These are phyloP conservation scores for Magnolia kwangsiensis DNA, from an alignment of 164 flowering plant genomes.

Conservation along the genomic window DNA sequence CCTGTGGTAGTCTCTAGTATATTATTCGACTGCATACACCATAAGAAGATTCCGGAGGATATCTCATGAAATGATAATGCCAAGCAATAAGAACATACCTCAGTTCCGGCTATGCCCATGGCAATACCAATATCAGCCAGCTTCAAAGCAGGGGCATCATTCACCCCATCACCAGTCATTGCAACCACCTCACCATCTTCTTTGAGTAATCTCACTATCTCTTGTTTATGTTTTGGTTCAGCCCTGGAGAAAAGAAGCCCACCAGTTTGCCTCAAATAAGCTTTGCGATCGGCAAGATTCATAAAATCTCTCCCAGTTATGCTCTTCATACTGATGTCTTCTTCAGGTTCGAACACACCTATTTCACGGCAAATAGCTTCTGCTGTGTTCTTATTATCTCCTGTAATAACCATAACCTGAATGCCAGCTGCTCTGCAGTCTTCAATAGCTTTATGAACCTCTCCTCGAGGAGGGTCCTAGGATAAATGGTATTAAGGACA, in stretches of 20 bases:
- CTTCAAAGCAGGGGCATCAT: conserved; percentile 90
- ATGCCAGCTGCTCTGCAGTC: conserved; percentile 59
- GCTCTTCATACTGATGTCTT: conserved; percentile 53
- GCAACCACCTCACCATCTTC: conserved; percentile 91
- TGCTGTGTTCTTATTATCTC: conserved; percentile 58
- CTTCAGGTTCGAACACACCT: conserved; percentile 58
- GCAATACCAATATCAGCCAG: conserved; percentile 97
- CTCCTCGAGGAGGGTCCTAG: conserved; percentile 55
- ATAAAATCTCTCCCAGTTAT: conserved; percentile 67
- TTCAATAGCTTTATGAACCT: conserved; percentile 51
- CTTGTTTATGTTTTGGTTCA: conserved; percentile 85
- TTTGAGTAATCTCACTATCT: conserved; percentile 79
- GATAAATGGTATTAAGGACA: background rate
- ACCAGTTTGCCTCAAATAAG: conserved; percentile 37
- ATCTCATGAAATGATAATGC: background rate
- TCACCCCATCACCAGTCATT: conserved; percentile 96
- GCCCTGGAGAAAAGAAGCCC: conserved; percentile 68
- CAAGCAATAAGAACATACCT: conserved; percentile 40
- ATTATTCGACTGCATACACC: background rate
- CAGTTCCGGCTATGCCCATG: conserved; percentile 97
- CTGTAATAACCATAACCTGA: conserved; percentile 53
- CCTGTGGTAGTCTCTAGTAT: background rate
- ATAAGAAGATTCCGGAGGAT: background rate
- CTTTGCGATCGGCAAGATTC: conserved; percentile 24
- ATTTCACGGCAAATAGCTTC: conserved; percentile 79